Percentiles rank a stretch among this genome's conserved stretches.
Evolutionary conservation across 495 filamentous ascomycete species (phyloP).

Genomic region (Penicillium macrosclerotiorum): DNA sequence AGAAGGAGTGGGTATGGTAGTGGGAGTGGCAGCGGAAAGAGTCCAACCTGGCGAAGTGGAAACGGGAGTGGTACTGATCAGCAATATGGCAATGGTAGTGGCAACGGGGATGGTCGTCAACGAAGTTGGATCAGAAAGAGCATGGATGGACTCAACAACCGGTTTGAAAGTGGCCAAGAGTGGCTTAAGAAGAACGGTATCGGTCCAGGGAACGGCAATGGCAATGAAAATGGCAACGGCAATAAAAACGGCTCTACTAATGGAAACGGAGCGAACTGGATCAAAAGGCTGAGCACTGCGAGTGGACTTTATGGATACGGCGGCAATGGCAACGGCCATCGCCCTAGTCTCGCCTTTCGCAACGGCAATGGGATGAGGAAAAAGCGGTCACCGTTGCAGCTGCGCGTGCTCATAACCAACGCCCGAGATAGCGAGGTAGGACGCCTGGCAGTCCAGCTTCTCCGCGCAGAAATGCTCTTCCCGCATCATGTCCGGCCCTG

Average conservation of each 20-base stretch:
- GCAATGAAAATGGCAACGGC: conserved; percentile 3
- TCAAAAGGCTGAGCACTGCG: too few species aligned
- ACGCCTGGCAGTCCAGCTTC: conserved; percentile 35
- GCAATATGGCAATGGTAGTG: neutral
- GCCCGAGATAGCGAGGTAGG: conserved; percentile 37
- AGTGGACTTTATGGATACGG: too few species aligned
- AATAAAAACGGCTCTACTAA: neutral
- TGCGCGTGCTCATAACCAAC: conserved; percentile 41
- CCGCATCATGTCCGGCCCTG: conserved; percentile 30
- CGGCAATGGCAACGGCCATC: neutral
- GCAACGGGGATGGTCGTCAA: conserved; percentile 1
- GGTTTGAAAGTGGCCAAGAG: neutral
- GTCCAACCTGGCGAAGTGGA: neutral
- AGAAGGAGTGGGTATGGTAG: conserved; percentile 3
- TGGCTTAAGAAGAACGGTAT: neutral
- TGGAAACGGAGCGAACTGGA: too few species aligned
- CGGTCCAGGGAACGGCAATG: conserved; percentile 6
- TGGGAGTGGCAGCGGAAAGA: conserved; percentile 1
- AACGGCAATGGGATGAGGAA: neutral
- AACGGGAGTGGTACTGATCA: neutral
- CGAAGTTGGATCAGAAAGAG: conserved; percentile 7
- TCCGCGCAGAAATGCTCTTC: conserved; percentile 34
- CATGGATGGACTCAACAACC: conserved; percentile 5
- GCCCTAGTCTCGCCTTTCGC: too few species aligned
- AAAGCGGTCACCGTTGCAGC: conserved; percentile 4